Percentiles rank a stretch among this genome's conserved stretches.
These are phyloP conservation scores for Pseudocercospora cruenta DNA, from an alignment of 2,329 filamentous ascomycete genomes.

Conservation along the genomic window DNA sequence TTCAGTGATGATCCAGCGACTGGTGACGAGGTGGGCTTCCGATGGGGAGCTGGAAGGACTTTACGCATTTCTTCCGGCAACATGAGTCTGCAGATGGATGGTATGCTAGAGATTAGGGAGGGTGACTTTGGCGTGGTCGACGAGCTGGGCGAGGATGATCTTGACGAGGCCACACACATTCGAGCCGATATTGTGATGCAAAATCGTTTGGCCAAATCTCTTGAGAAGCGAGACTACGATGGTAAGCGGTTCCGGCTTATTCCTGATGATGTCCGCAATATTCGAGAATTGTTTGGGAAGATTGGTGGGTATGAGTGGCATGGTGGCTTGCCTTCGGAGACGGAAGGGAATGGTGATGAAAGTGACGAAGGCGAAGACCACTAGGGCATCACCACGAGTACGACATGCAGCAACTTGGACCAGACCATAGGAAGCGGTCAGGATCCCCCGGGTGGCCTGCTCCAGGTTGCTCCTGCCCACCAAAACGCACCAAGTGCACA, in stretches of 20 bases:
- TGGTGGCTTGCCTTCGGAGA: not conserved
- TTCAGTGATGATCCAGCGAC: too few species aligned
- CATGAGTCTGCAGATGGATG: not conserved
- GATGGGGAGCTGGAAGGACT: not conserved
- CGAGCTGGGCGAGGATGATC: not conserved
- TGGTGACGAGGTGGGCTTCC: not conserved
- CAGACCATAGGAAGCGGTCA: not conserved
- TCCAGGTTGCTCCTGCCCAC: not conserved
- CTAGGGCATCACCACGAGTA: not conserved
- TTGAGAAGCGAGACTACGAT: not conserved
- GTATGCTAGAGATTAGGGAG: not conserved
- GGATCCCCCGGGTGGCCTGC: not conserved
- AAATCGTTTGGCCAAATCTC: not conserved
- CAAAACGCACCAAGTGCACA: not conserved
- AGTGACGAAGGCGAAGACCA: not conserved
- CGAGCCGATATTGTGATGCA: not conserved
- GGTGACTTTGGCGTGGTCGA: not conserved
- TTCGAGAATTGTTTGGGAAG: not conserved
- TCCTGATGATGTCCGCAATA: not conserved
- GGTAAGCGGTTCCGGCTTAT: not conserved
- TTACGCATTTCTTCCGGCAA: not conserved
- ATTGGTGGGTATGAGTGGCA: not conserved
- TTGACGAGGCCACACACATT: not conserved
- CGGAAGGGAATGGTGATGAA: not conserved
- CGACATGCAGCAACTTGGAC: not conserved